Evolutionary conservation across 106 monocot species (phyloP), one percentile per base, ranked within the genome.

Genomic region (Chionographis japonica): DNA sequence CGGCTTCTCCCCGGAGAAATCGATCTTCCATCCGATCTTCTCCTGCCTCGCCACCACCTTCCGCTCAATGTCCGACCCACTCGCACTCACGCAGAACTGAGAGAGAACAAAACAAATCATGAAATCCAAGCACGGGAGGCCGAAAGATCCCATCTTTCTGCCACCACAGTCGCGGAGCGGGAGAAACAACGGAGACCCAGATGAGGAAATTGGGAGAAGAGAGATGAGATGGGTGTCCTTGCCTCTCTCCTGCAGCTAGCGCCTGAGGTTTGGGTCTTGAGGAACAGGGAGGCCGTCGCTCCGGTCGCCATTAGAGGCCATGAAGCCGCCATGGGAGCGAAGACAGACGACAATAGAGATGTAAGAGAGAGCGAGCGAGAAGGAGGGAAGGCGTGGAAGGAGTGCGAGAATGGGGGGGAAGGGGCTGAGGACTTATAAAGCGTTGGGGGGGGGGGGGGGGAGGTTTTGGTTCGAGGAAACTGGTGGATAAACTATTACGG

Each of bases 1-100:
- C 12, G 90, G 88, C 70, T 88, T 95, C 62, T 91, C 90, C 17
- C 75, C 80, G 12, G 86, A 80, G 81, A 78, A 92, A 55, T 83
- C 74, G 60, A 81, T 58, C 66, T 74, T 81, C 79, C 68, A 80
- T 11, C 74, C 66, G 18, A 56, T 58, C 6, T 49, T 73, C 19
- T 74, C 83, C 68, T 80, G 78, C 62, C 59, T 79, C 12, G 77
- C 50, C 42, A 65, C 59, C 37, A 54, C 54, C 61, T 80, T 79
- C 10, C 63, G 64, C 9, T 84, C 80, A 8, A 52, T 60, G 17
- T 65, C 62, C 3, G 58, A 27, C 8, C 58, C 75, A 39, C 68
- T 70, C 14, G 77, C 82, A 68, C 82, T 68, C 62, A 74, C 68
- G 8, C 42, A 40, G 35, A 85, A 56, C 89, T 85, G 75, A 58